phyloP scores from a whole-genome alignment of 202 grass and related monocot species.

The Digitaria exilis region DNA sequence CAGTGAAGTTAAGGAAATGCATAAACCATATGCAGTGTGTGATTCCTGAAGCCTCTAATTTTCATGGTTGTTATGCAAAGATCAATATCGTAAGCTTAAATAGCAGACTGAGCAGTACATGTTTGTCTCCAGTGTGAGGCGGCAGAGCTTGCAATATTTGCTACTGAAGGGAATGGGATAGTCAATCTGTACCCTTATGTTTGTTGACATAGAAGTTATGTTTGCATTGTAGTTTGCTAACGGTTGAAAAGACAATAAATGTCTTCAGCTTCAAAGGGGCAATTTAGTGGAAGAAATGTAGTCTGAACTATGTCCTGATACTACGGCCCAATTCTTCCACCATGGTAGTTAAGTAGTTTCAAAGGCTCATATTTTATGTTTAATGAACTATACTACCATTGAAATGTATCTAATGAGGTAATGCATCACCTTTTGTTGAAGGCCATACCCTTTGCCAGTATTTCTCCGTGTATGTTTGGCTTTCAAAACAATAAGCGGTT shows the following conservation, averaged over 20 bases:
- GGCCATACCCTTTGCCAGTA: not conserved
- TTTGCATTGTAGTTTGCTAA: slow-evolving; percentile 1
- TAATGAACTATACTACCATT: not conserved
- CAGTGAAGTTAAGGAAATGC: not conserved
- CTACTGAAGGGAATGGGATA: not conserved
- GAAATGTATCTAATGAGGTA: too few species aligned
- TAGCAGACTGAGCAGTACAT: not conserved
- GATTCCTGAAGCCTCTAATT: not conserved
- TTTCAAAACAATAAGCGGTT: not conserved
- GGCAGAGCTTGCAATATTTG: not conserved
- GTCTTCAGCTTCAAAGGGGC: slow-evolving; percentile 2
- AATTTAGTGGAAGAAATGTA: not conserved
- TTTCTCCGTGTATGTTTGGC: not conserved
- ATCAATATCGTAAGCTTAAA: not conserved
- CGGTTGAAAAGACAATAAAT: not conserved
- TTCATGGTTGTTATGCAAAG: slow-evolving; percentile 3
- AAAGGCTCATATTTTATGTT: not conserved
- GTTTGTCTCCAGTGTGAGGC: not conserved
- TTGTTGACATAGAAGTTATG: not conserved
- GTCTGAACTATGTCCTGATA: not conserved
- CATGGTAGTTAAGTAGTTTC: not conserved
- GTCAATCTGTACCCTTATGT: not conserved
- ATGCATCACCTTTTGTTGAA: not conserved
- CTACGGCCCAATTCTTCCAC: not conserved
- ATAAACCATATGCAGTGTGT: not conserved